Evolutionary conservation across 371 early-diverging fungal genomes (phyloP).

Genomic region (Racocetra persica): DNA sequence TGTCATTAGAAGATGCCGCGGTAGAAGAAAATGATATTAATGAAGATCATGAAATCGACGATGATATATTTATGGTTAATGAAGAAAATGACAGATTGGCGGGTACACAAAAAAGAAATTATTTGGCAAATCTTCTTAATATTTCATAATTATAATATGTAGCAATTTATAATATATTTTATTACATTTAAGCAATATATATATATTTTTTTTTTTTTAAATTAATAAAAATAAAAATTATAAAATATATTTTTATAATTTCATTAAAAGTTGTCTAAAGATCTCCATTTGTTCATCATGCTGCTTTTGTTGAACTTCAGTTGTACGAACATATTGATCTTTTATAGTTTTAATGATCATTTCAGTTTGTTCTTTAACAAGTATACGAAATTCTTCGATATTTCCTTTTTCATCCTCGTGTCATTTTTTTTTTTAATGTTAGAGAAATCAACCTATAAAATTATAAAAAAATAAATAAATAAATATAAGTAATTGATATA

Average conservation of each 20-base stretch:
- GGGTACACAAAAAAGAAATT: background rate
- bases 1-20: background rate
- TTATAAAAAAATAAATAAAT: too few relatives aligned
- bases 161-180: background rate
- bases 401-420: background rate
- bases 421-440: background rate
- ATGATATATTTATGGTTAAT: background rate
- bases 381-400: background rate
- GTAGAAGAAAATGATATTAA: background rate
- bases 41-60: background rate
- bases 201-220: background rate
- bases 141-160: background rate
- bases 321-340: background rate
- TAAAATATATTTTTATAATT: too few relatives aligned
- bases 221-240: too few relatives aligned
- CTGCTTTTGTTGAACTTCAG: background rate
- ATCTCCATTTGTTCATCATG: background rate
- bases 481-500: background rate
- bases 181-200: background rate
- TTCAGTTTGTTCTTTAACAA: constrained; percentile 5
- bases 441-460: background rate
- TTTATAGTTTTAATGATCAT: background rate
- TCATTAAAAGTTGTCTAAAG: background rate
- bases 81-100: background rate
- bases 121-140: constrained; percentile 5